Evolutionary conservation across 2,329 filamentous ascomycete species (phyloP), one percentile per base, ranked within the genome.

Genomic region (Apiospora arundinis): DNA sequence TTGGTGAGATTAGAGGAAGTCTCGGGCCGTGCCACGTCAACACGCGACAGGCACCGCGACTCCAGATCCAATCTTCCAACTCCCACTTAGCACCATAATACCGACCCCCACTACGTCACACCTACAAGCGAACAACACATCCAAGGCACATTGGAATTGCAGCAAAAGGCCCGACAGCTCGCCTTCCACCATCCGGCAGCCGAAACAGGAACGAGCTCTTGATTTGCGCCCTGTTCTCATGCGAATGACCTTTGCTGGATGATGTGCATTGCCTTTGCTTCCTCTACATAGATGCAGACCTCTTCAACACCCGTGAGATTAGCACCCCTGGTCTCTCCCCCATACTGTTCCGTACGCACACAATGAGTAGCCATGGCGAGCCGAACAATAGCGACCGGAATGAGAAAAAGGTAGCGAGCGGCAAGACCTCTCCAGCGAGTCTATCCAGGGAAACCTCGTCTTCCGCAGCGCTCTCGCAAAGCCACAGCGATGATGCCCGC

Each of bases 401-500:
- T 23, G 67, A 69, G 28, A 49, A 56, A 32, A 42, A 40, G 23
- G 2, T 63, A 32, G 37, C 32, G 56, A 21, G 21, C 56, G 32
- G 56, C 5, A 63, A 32, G 2, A n/a, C 18, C 11, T 40, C 56
- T n/a, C 32, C 56, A 7, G 56, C 56, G 56, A 40, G 32, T 63
- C 18, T 40, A 40, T 40, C 56, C 32, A 23, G 37, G 32, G 28
- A 63, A 21, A 23, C 28, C 18, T n/a, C 32, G 32, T 32, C 56
- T 12, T 63, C 56, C 8, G 40, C 56, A n/a, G 32, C 21, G 12
- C 56, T 28, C 21, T 40, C 56, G 56, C 56, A 63, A 9, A 40
- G 56, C 28, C 37, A 23, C 56, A 40, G 21, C 28, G 32, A 63
- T 23, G 45, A 70, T 40, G 56, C 73, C n/a, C 66, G 72, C 68